Percentiles rank a stretch among this genome's conserved stretches.
phyloP scores from a whole-genome alignment of 768 basidiomycete species.

The Kwoniella dejecticola region DNA sequence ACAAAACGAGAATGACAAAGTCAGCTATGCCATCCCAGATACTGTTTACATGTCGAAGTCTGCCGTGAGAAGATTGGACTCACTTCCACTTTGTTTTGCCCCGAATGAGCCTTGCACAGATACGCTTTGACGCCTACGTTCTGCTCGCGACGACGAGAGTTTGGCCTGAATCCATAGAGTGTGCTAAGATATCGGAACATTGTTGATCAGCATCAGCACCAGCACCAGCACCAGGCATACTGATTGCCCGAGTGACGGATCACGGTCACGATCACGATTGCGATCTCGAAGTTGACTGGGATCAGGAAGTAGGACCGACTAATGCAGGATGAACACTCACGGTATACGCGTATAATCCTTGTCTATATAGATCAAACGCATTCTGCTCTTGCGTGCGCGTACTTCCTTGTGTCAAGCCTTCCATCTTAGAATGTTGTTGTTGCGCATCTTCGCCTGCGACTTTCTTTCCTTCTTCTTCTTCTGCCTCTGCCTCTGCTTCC shows the following conservation, averaged over 20 bases:
- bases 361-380: slow-evolving; percentile 10
- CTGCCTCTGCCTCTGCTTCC: slow-evolving; percentile 16
- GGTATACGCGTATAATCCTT: slow-evolving; percentile 29
- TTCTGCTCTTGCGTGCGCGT: background rate
- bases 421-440: background rate
- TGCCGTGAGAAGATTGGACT: background rate
- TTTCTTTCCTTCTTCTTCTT: slow-evolving; percentile 17
- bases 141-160: slow-evolving; percentile 18
- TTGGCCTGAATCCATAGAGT: slow-evolving; percentile 26
- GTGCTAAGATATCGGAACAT: slow-evolving; percentile 4
- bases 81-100: slow-evolving; percentile 25
- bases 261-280: no score
- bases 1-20: background rate
- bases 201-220: no score
- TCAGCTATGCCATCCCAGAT: slow-evolving; percentile 1
- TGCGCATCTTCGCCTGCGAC: background rate
- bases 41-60: no score
- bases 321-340: no score
- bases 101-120: slow-evolving; percentile 16
- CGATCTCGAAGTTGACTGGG: no score
- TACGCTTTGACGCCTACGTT: slow-evolving; percentile 14
- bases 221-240: no score
- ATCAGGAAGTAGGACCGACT: no score
- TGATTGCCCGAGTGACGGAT: no score
- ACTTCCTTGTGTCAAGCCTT: background rate